Evolutionary conservation across 208 protist genomes (phyloP), one percentile per base, ranked within the genome.

Genomic region (Herpetomonas tarakana): DNA sequence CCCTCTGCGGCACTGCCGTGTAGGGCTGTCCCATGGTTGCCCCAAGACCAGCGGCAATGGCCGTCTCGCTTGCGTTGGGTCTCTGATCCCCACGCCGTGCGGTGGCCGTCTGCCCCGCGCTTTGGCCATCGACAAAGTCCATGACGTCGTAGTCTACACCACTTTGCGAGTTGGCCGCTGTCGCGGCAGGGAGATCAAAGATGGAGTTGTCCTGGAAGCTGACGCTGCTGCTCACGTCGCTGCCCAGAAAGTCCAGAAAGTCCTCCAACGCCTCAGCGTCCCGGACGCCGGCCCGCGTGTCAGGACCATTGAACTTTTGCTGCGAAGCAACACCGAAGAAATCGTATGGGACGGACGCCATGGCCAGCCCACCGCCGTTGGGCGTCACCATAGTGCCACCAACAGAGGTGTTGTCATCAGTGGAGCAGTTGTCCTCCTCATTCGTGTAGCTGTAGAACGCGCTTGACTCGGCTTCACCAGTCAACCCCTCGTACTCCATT

Each of bases 151-250:
- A 28, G 24, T 55, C 28, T 11, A 19, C 28, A 3, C 25, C 50
- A 12, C 24, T 55, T 7, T 55, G 24, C 3, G 24, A 38, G 28
- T 7, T 31, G 27, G 6, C 29, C 4, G 22, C 50, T 7, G 50
- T 6, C 4, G 4, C 12, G 7, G 24, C 21, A 22, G n/a, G n/a
- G n/a, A 55, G 6, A 22, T 55, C 22, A 30, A 60, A 60, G 4
- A 50, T 60, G 21, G 55, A 60, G 41, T 30, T 19, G 9, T 46
- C 39, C 22, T 60, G 30, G 39, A 49, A 44, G 26, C 55, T 60
- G 18, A 60, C 3, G 39, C 55, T 60, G 22, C 18, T 7, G 9
- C 24, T 31, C 9, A 24, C 55, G 11, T 24, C 22, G 18, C 38
- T 31, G 22, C 11, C 3, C 16, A 19, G 14, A 3, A 54, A 29